phyloP scores from a whole-genome alignment of 1,139 yeast species.

The Hansenula anomala region DNA sequence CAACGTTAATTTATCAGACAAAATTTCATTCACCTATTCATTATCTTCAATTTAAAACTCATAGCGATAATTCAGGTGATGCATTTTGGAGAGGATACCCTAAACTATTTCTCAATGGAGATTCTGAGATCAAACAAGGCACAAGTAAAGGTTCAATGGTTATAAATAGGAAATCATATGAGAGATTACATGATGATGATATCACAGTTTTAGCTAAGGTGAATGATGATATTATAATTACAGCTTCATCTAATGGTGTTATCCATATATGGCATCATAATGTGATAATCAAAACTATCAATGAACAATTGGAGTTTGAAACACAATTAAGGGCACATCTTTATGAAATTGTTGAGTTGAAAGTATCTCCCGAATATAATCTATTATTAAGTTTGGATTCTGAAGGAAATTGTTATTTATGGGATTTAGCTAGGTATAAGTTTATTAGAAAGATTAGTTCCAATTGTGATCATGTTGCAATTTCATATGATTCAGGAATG shows the following conservation, averaged over 20 bases:
- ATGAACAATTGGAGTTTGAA: conserved; percentile 36
- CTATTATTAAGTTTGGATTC: conserved; percentile 47
- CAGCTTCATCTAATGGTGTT: conserved; percentile 53
- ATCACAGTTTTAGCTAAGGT: conserved; percentile 23
- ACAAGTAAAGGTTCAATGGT: conserved; percentile 18
- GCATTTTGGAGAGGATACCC: conserved; percentile 28
- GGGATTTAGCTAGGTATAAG: conserved; percentile 55
- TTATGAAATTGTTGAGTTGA: conserved; percentile 35
- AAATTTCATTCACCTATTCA: conserved; percentile 17
- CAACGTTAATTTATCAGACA: conserved; percentile 22
- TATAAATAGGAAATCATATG: conserved; percentile 22
- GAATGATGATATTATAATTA: conserved; percentile 32
- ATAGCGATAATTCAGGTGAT: conserved; percentile 20
- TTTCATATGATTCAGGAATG: conserved; percentile 54
- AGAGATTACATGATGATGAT: conserved; percentile 20
- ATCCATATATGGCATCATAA: conserved; percentile 49
- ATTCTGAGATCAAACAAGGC: conserved; percentile 18
- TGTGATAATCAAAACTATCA: conserved; percentile 12
- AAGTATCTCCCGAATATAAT: conserved; percentile 46
- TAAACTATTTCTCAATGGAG: conserved; percentile 32
- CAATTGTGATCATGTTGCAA: conserved; percentile 28
- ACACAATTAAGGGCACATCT: conserved; percentile 53
- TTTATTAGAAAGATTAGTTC: conserved; percentile 39
- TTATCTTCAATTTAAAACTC: conserved; percentile 21
- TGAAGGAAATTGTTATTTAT: conserved; percentile 44